A percentile compares a stretch with the other conserved stretches of the same genome.
Evolutionary conservation across 225 moss, liverwort and hornwort genomes (phyloP).

Genomic region (Pseudoscleropodium purum): DNA sequence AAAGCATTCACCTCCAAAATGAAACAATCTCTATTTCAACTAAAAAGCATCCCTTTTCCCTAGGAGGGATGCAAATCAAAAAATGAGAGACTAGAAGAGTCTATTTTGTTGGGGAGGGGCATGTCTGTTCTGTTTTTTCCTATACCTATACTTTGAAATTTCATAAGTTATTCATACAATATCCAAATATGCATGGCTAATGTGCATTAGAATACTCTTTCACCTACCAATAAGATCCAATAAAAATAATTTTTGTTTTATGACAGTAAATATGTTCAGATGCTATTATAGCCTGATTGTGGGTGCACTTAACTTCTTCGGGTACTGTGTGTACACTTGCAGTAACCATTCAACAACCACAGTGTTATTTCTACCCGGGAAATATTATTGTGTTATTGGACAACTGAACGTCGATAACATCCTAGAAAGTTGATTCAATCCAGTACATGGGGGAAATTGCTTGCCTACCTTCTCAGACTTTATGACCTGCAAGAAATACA

Average conservation of each 20-base stretch:
- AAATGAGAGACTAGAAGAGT: too few relatives aligned
- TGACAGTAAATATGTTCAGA: not conserved
- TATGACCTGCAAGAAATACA: not conserved
- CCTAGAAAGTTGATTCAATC: not conserved
- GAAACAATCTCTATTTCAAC: rapidly evolving
- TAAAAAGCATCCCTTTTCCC: too few relatives aligned
- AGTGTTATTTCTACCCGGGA: not conserved
- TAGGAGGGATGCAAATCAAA: not conserved
- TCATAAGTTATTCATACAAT: too few relatives aligned
- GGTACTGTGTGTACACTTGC: not conserved
- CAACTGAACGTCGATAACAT: not conserved
- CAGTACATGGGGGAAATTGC: not conserved
- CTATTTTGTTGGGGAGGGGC: too few relatives aligned
- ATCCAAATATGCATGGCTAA: not conserved
- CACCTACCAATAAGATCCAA: not conserved
- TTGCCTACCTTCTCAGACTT: not conserved
- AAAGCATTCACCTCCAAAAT: too few relatives aligned
- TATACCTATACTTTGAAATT: not conserved
- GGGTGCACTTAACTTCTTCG: too few relatives aligned
- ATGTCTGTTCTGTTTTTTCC: too few relatives aligned
- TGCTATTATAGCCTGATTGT: too few relatives aligned
- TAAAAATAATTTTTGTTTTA: not conserved
- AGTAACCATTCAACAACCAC: not conserved
- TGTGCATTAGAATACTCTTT: not conserved
- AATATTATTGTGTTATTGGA: not conserved